Evolutionary conservation across 371 early-diverging fungal species (phyloP).

Genomic region (Mortierella sp.): DNA sequence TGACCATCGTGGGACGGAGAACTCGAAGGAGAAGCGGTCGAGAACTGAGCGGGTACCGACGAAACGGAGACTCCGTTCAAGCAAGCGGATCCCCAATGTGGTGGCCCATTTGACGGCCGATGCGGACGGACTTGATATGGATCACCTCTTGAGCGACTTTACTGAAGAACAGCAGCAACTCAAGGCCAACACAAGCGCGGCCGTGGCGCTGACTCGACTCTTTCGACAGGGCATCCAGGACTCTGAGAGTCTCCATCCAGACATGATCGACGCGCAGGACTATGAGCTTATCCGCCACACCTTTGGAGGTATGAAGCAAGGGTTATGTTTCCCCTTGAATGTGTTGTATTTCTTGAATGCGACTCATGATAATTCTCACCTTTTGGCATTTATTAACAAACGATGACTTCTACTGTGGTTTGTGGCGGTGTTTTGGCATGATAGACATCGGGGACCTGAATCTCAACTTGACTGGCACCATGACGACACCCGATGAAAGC

Average conservation of each 20-base stretch:
- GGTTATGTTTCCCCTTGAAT: neutral
- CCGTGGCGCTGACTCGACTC: conserved; percentile 35
- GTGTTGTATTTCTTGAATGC: neutral
- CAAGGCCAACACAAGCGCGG: conserved; percentile 31
- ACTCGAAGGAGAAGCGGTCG: conserved; percentile 17
- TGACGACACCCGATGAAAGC: conserved; percentile 40
- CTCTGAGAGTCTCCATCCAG: conserved; percentile 37
- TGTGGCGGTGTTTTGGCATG: neutral
- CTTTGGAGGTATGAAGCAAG: conserved; percentile 39
- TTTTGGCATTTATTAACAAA: neutral
- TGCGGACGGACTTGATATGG: conserved; percentile 21
- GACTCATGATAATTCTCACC: neutral
- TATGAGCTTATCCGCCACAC: conserved; percentile 48
- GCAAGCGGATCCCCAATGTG: conserved; percentile 28
- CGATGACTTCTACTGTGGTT: neutral
- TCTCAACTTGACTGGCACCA: conserved; percentile 29
- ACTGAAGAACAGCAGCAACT: conserved; percentile 33
- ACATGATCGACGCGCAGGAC: conserved; percentile 39
- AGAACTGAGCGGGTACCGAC: conserved; percentile 17
- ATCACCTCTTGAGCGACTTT: conserved; percentile 28
- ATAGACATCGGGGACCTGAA: conserved; percentile 49
- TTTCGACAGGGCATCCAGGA: conserved; percentile 37
- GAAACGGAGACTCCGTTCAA: conserved; percentile 42
- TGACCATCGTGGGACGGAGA: conserved; percentile 15
- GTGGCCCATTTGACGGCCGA: conserved; percentile 25